Base-by-base conservation (phyloP, 2,329 filamentous ascomycete species). In the Leptographium wingfieldii region DNA sequence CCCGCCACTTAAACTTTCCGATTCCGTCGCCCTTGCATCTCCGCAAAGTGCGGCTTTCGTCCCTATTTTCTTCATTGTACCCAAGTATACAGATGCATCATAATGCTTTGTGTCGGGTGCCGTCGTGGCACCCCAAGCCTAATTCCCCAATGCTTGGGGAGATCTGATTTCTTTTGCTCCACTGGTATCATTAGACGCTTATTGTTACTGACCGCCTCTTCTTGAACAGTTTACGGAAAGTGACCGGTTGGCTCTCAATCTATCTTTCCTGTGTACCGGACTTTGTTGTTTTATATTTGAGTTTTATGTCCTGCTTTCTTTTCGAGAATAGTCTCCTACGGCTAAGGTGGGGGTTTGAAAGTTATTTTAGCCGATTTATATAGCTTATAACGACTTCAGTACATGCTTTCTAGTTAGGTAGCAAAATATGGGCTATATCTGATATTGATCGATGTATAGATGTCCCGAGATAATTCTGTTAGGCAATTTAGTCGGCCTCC, bases 131-230 rank as follows among this genome's bases (percentile, higher is more conserved):
- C 31, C 31, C 29, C 31, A 22, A 14, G 19, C 52, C 29, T 11
- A 29, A 52, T 31, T 14, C 29, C 5, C 29, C n/a, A 33, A 11
- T 54, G 16, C 35, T 54, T 54, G 19, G 19, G 12, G 52, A 33
- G 9, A 54, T 27, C 16, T 3, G 31, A 5, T 54, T n/a, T 31
- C 4, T 55, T n/a, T 55, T 55, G 33, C 22, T 22, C 35, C 35
- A 6, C 25, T 12, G 16, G 16, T 6, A 29, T 5, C 49, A 19
- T 25, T 40, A 35, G 19, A 40, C 22, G 5, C 14, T 35, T 33
- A 51, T 40, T 40, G 27, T 11, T 38, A 52, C 57, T 61, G 60
- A 61, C 60, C 60, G 57, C 60, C 31, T 31, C n/a, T 59, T 49
- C 43, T 5, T 5, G 14, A 35, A 31, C 25, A 61, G 60, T 38